Base-by-base conservation (phyloP, 1,284 basidiomycete species). In the Pterulicium gracile region DNA sequence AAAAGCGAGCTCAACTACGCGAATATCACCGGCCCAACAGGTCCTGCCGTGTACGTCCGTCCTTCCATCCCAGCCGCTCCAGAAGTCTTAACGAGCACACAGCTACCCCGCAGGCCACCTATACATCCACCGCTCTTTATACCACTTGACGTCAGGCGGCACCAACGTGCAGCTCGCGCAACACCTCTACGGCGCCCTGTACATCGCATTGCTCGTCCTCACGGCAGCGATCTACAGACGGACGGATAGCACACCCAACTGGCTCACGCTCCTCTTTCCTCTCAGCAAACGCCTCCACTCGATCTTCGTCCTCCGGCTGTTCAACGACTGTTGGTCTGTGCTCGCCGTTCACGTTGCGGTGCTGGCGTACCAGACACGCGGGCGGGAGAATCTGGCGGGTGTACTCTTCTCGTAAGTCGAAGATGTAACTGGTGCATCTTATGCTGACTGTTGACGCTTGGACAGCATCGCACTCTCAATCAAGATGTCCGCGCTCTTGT, bases 401-500 rank as follows among this genome's bases (percentile, higher is more conserved):
- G 54, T 86, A 24, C 58, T 92, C 2, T 85, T 84, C 62, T 86
- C 85, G 91, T 90, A 52, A 49, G 79, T 64, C 35, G 18, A 34
- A 39, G 22, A 17, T 44, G 10, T 17, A 24, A 22, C 23, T 21
- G 42, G 12, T 10, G 40, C 23, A 17, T 15, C 21, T 39, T 41
- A 24, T 14, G 15, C 24, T 40, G 45, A 24, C 22, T 27, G 41
- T 40, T 21, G 47, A 48, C 42, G 40, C 35, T 47, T 3, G 21
- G 43, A 1, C 53, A 96, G 94, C 54, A 62, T 79, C 4, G 93
- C 92, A 0, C 63, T 98, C 3, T 93, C 91, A 1, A 74, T 97
- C 54, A 99, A 99, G 66, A 98, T 99, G 96, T 96, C 89, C 40
- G 79, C 87, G 27, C 66, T 98, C 14, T 74, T 98, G n/a, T 96